These are phyloP conservation scores for Staphylotrichum tortipilum DNA, from an alignment of 495 filamentous ascomycete genomes.

Conservation along the genomic window DNA sequence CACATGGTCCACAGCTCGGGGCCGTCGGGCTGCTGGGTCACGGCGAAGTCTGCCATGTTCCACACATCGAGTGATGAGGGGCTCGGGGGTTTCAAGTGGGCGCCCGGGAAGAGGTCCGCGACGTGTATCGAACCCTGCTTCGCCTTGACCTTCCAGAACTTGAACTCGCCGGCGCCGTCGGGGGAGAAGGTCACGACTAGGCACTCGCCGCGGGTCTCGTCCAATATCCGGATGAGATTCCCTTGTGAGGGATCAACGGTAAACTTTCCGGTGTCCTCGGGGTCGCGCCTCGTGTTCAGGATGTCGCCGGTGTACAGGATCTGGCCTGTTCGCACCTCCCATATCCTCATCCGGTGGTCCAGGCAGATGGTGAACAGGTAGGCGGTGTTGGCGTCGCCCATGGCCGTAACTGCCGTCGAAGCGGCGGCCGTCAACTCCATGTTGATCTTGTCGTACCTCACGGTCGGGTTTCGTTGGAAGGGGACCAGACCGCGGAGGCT, in stretches of 20 bases:
- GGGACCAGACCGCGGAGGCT: slow-evolving; percentile 63
- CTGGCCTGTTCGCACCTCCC: slow-evolving; percentile 70
- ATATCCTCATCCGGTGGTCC: slow-evolving; percentile 77
- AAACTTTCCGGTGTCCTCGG: slow-evolving; percentile 54
- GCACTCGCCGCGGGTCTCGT: slow-evolving; percentile 56
- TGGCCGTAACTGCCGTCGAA: slow-evolving; percentile 46
- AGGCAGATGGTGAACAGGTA: slow-evolving; percentile 78
- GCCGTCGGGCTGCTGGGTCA: slow-evolving; percentile 37
- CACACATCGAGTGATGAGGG: slow-evolving; percentile 69
- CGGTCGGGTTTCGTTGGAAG: slow-evolving; percentile 56
- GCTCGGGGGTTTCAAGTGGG: slow-evolving; percentile 55
- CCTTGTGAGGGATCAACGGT: slow-evolving; percentile 66
- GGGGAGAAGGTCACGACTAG: slow-evolving; percentile 81
- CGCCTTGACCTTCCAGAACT: slow-evolving; percentile 78
- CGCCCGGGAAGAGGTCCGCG: slow-evolving; percentile 57
- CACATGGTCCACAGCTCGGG: slow-evolving; percentile 75
- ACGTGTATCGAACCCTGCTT: slow-evolving; percentile 55
- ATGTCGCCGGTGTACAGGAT: slow-evolving; percentile 66
- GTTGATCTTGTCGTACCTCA: slow-evolving; percentile 55
- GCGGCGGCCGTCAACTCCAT: slow-evolving; percentile 57
- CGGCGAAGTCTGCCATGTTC: slow-evolving; percentile 77
- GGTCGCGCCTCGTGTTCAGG: slow-evolving; percentile 39
- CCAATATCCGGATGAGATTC: slow-evolving; percentile 64
- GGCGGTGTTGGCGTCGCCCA: slow-evolving; percentile 33
- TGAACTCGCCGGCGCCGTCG: slow-evolving; percentile 79